A percentile compares a stretch with the other conserved stretches of the same genome.
Conservation (phyloP, 2,329 filamentous ascomycete species). For the Talaromyces sp. region DNA sequence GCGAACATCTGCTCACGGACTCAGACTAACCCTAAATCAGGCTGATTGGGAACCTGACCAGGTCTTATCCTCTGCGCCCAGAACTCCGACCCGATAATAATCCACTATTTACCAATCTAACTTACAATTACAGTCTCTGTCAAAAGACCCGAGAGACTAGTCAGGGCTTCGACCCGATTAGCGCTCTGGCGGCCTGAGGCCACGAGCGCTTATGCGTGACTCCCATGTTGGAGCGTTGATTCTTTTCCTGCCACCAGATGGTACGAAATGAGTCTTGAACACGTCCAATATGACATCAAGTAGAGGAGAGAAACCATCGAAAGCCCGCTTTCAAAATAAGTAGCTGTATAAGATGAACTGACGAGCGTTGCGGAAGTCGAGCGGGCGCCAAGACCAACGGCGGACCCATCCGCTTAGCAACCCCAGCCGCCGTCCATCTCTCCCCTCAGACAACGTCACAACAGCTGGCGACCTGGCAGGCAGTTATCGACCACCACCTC, state of each 20-base stretch:
- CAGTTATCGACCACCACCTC: slow-evolving; percentile 3
- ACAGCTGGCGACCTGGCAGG: background rate
- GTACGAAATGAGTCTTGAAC: too few relatives aligned
- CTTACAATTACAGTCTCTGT: background rate
- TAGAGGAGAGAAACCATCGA: too few relatives aligned
- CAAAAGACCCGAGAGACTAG: background rate
- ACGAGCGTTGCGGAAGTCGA: background rate
- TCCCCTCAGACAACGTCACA: slow-evolving; percentile 4
- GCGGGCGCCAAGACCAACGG: slow-evolving; percentile 4
- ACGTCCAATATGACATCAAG: too few relatives aligned
- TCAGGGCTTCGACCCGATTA: background rate
- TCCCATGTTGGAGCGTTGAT: too few relatives aligned
- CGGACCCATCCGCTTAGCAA: slow-evolving; percentile 9
- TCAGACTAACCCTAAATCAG: background rate
- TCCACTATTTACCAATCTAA: background rate
- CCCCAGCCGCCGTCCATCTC: slow-evolving; percentile 6
- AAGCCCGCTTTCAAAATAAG: background rate
- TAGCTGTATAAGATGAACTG: background rate
- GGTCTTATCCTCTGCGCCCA: background rate
- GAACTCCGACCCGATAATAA: background rate
- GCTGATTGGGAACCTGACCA: background rate
- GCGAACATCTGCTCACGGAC: background rate
- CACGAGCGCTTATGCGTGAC: background rate
- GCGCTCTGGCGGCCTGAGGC: background rate
- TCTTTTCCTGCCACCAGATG: too few relatives aligned